Evolutionary conservation across 176 grass and related monocot genomes (phyloP).

Genomic region (Ananas comosus): DNA sequence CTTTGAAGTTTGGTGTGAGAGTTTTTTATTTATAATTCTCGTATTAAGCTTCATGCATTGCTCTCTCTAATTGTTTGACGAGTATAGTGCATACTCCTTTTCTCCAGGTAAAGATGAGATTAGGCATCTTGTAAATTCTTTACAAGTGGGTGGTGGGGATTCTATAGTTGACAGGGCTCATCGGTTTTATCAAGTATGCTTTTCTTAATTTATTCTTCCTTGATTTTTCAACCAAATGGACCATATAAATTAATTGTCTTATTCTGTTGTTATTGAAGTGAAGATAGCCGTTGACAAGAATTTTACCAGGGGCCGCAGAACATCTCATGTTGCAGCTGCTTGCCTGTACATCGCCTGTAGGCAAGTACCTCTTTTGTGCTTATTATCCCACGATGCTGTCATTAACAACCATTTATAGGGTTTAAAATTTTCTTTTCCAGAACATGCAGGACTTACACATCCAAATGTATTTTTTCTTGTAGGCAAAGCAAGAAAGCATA

Average conservation of each 20-base stretch:
- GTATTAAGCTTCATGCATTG: background rate
- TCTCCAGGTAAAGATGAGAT: conserved; percentile 65
- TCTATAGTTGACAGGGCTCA: conserved; percentile 45
- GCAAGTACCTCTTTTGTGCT: conserved; percentile 22
- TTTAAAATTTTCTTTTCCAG: too few species aligned
- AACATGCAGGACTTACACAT: too few species aligned
- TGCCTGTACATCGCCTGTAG: conserved; percentile 94
- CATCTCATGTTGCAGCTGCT: conserved; percentile 62
- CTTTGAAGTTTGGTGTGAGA: too few species aligned
- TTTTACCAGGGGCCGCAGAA: conserved; percentile 73
- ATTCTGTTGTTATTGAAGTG: conserved; percentile 32
- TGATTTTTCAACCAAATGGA: background rate
- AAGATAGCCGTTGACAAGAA: conserved; percentile 71
- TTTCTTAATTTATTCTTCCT: conserved; percentile 11
- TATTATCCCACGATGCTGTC: too few species aligned
- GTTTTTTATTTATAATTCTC: too few species aligned
- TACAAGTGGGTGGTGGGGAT: conserved; percentile 61
- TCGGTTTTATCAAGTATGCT: conserved; percentile 55
- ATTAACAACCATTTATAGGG: too few species aligned
- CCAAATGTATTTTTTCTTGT: conserved; percentile 15
- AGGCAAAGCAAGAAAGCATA: conserved; percentile 87
- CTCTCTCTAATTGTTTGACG: background rate
- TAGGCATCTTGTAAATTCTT: conserved; percentile 40
- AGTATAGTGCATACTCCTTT: conserved; percentile 9
- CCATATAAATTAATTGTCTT: conserved; percentile 3